These are phyloP conservation scores for Chrysophaeum taylorii DNA, from an alignment of 352 stramenopile species.

Conservation along the genomic window DNA sequence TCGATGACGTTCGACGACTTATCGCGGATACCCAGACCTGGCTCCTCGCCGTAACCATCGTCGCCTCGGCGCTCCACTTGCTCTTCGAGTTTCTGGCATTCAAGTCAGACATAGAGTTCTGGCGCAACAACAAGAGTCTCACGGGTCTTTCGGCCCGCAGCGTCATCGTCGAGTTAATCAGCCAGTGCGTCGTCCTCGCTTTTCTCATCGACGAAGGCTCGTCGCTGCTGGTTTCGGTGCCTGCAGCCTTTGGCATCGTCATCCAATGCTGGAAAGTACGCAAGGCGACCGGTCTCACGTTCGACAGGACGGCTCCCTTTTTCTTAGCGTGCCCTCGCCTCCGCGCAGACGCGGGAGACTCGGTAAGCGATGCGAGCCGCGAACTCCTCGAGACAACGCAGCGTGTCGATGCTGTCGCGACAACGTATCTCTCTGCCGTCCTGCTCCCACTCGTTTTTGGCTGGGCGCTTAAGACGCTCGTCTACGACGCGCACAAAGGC, in stretches of 20 bases:
- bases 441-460: slow-evolving; percentile 71
- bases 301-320: slow-evolving; percentile 23
- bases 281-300: slow-evolving; percentile 40
- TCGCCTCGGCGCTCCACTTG: slow-evolving; percentile 88
- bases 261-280: slow-evolving; percentile 50
- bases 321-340: slow-evolving; percentile 31
- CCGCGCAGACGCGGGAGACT: slow-evolving; percentile 13
- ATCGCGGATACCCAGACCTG: slow-evolving; percentile 95
- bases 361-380: slow-evolving; percentile 11
- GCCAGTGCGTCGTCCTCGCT: slow-evolving; percentile 91
- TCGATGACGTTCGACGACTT: slow-evolving; percentile 70
- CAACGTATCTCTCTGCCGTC: slow-evolving; percentile 35
- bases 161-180: slow-evolving; percentile 88
- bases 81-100: slow-evolving; percentile 98
- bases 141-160: slow-evolving; percentile 80
- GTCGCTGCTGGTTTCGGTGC: slow-evolving; percentile 82
- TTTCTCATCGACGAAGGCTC: slow-evolving; percentile 94
- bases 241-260: slow-evolving; percentile 42
- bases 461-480: slow-evolving; percentile 84
- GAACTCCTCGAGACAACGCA: slow-evolving; percentile 39
- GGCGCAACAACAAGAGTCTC: slow-evolving; percentile 90
- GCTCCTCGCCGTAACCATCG: slow-evolving; percentile 81
- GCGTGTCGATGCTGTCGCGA: slow-evolving; percentile 51
- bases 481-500: slow-evolving; percentile 78
- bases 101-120: slow-evolving; percentile 97